Evolutionary conservation across 2,329 filamentous ascomycete species (phyloP).

Genomic region (Diatrype stigma): DNA sequence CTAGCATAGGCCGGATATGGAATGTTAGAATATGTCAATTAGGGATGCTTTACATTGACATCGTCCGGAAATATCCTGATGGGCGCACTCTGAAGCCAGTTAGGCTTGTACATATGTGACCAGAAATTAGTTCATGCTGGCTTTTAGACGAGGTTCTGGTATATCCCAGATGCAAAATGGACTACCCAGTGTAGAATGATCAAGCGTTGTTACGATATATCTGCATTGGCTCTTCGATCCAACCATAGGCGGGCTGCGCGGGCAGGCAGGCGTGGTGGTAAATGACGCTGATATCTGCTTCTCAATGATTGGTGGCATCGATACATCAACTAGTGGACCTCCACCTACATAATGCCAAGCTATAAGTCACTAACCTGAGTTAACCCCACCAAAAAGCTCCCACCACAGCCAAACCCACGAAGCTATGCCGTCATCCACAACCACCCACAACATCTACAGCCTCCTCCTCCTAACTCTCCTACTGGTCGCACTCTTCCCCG

Average conservation of each 20-base stretch:
- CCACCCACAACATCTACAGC: constrained; percentile 33
- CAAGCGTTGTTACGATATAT: no score
- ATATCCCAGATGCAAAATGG: no score
- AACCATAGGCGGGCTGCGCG: no score
- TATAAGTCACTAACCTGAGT: not conserved
- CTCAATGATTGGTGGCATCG: no score
- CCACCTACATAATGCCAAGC: no score
- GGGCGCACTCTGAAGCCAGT: not conserved
- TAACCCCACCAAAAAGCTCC: constrained; percentile 22
- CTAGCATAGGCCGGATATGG: constrained; percentile 45
- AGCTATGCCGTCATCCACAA: constrained; percentile 36
- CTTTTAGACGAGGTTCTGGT: not conserved
- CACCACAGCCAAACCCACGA: constrained; percentile 10
- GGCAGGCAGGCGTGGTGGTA: no score
- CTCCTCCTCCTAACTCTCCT: constrained; percentile 45
- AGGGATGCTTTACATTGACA: constrained; percentile 6
- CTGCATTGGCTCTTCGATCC: no score
- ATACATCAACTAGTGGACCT: no score
- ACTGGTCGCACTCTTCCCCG: constrained; percentile 48
- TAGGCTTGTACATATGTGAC: constrained; percentile 1
- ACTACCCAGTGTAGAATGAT: no score
- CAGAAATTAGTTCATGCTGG: not conserved
- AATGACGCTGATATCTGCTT: no score
- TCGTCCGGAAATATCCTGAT: not conserved
- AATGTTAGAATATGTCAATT: not conserved